Evolutionary conservation across 75 land plant species (phyloP), one percentile per base, ranked within the genome.

Genomic region (Picea glauca): DNA sequence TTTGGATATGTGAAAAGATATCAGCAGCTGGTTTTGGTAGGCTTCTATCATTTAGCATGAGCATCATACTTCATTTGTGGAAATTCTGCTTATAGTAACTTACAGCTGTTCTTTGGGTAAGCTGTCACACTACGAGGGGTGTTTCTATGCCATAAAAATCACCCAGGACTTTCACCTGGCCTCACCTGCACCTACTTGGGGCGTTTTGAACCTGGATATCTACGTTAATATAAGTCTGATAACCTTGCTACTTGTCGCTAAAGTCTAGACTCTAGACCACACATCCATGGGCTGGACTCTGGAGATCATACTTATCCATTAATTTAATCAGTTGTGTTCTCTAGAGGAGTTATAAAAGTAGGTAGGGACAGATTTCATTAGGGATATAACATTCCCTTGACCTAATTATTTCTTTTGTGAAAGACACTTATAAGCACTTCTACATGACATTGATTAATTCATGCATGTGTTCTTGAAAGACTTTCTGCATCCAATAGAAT

Each of bases 21-120:
- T 79, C 99, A 64, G 98, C 94, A 58, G 85, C 92, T 81, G 98
- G 99, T 72, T 97, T 97, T 88, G 99, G 99, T 97, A 88, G 26
- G 13, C 31, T 38, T 78, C 13, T 50, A 68, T 18, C 15, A 66
- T 14, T 74, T 79, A 77, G 17, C 72, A 38, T 68, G 46, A 38
- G 38, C 0, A 46, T 46, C 50, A 46, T 6, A 46, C 50, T 5
- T 46, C 50, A 46, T 46, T 46, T 46, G 5, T 46, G 6, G 50
- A 46, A 46, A 0, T 46, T 5, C 50, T 46, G 50, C 50, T 46
- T 46, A 46, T 46, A 5, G 50, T 46, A 46, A 46, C 50, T 46
- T 46, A 46, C 7, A 46, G 5, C 50, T 46, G 50, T 5, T 6
- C 50, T 46, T 40, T 40, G 43, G 4, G 50, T 46, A 46, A 46